Evolutionary conservation across 768 basidiomycete genomes (phyloP), one percentile per base, ranked within the genome.

Genomic region (Pholiota microspora): DNA sequence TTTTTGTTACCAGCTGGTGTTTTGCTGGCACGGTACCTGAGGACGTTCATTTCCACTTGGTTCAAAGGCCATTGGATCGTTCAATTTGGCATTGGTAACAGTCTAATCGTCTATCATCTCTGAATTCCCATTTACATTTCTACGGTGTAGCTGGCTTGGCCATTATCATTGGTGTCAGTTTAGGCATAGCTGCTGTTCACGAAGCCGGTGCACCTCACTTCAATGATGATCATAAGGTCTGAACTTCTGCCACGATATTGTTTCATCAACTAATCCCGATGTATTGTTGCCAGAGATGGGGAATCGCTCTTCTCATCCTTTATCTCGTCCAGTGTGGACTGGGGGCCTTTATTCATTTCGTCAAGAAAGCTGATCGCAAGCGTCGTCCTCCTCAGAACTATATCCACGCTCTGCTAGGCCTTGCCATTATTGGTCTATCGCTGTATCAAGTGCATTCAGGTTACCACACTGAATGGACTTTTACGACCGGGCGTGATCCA

Each of bases 361-460:
- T 81, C 53, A 83, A 84, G 63, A 73, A 74, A 31, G 71, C 69
- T 16, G 56, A 66, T 32, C 49, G 62, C 5, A 59, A 57, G 0
- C 59, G 68, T 25, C 78, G 78, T 25, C 84, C 78, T 7, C 64
- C 73, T 42, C 83, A 78, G 57, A 85, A 87, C 62, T 85, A 83
- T 63, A 27, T 77, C 24, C 85, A 87, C 60, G 83, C 80, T 10
- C 54, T 81, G 12, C 51, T 84, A 0, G 85, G 84, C 0, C 61
- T 85, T 27, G 45, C 71, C 8, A 75, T 80, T 46, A 75, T 86
- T 49, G 77, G 62, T 6, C 67, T 83, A 8, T 72, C 80, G 23
- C 68, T 79, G 42, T 81, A 75, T 57, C 79, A 83, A 64, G 79
- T 79, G 13, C 68, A 74, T 44, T 68, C 67, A 15, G 82, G 81